Base-by-base conservation (phyloP, 2,329 filamentous ascomycete species). In the Aspergillus sp. region DNA sequence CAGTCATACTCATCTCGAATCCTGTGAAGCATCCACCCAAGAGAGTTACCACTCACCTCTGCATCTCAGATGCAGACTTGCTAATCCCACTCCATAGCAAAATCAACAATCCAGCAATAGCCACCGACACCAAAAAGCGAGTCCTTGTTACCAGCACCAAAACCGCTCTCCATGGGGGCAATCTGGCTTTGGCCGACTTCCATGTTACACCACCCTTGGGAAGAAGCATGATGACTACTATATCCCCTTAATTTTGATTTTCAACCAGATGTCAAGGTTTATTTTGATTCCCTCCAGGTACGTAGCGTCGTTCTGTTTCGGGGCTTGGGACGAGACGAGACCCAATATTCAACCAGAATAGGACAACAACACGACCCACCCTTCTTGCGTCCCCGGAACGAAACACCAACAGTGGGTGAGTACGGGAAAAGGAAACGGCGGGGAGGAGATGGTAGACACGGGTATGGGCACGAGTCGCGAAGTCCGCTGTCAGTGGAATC, bases 201-300 rank as follows among this genome's bases (percentile, higher is more conserved):
- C 91, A 97, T 68, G 82, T 89, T 63, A 91, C 79, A 66, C 88
- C 87, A 67, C 86, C 86, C 72, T 94, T 94, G 55, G 88, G 86
- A 59, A 94, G 81, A 73, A 96, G 81, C 90, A 96, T 96, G 52
- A 56, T 74, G 63, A 42, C 44, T 45, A 42, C 40, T 44, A 42
- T 28, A 4, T 39, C 9, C 12, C 12, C 36, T 26, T 7, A 27
- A 27, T 39, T 39, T 32, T 32, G 5, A 6, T 32, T 32, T 19
- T 19, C 19, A 19, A 19, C 19, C 19, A 19, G 2, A 32, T 32
- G 30, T 6, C 8, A 5, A 32, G 8, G 30, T 9, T 32, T 32
- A 6, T 32, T 6, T 32, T 9, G 8, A 32, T 6, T 32, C 30
- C 30, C 30, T 32, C 30, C 30, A 32, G 30, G 8, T 19, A 19